phyloP scores from a whole-genome alignment of 2,329 filamentous ascomycete genomes.

The Pseudocercospora musae region DNA sequence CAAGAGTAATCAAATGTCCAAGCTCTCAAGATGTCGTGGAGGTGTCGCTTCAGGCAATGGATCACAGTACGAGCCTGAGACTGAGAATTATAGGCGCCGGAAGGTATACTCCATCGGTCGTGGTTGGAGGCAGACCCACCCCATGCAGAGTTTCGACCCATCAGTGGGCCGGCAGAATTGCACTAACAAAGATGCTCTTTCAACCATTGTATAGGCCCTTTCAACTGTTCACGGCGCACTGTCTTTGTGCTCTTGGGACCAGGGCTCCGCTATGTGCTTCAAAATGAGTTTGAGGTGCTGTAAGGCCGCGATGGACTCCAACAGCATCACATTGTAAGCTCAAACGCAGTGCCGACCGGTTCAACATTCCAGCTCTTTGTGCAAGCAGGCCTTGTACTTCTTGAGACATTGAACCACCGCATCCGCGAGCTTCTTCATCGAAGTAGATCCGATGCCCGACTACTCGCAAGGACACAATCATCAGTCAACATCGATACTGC shows the following conservation, averaged over 20 bases:
- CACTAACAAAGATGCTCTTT: neutral
- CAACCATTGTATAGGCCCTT: neutral
- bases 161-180: neutral
- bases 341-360: neutral
- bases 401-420: neutral
- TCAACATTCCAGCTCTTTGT: neutral
- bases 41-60: neutral
- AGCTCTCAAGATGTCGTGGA: neutral
- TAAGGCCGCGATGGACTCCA: neutral
- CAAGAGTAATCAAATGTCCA: neutral
- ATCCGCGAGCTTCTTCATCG: neutral
- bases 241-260: neutral
- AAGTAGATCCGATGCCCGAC: neutral
- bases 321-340: neutral
- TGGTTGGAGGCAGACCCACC: neutral
- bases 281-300: neutral
- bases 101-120: neutral
- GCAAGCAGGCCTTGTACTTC: neutral
- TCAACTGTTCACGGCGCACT: neutral
- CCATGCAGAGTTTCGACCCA: neutral
- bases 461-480: neutral
- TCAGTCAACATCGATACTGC: neutral
- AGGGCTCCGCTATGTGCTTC: neutral
- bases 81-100: no score
- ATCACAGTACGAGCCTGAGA: neutral